phyloP scores from a whole-genome alignment of 2,329 filamentous ascomycete genomes.

The Epicoccum nigrum region DNA sequence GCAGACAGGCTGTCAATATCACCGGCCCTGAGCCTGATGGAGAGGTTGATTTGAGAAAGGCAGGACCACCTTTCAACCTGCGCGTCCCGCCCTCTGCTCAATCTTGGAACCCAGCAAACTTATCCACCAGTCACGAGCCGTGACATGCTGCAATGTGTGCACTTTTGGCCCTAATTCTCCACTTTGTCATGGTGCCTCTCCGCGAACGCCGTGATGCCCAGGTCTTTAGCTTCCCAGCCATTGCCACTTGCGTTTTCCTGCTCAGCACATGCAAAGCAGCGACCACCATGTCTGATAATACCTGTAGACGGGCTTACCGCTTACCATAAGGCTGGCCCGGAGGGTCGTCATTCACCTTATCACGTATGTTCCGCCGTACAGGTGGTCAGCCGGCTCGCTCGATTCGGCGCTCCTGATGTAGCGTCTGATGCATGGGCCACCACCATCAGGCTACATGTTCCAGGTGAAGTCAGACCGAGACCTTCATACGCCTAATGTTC shows the following conservation, averaged over 20 bases:
- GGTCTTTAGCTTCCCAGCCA: slow-evolving; percentile 3
- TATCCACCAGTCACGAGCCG: slow-evolving; percentile 6
- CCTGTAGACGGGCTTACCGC: background rate
- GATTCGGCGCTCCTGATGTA: slow-evolving; percentile 4
- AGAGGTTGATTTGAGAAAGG: background rate
- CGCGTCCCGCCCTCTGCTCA: background rate
- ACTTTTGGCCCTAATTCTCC: background rate
- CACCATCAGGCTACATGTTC: slow-evolving; percentile 20
- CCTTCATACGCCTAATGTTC: slow-evolving; percentile 7
- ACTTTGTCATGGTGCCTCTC: background rate
- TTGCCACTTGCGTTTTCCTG: background rate
- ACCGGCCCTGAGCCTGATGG: background rate
- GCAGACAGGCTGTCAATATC: slow-evolving; percentile 1
- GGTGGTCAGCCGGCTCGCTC: slow-evolving; percentile 12
- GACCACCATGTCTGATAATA: background rate
- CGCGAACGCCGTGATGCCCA: background rate
- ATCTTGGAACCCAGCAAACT: background rate
- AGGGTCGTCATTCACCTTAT: background rate
- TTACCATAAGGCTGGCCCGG: background rate
- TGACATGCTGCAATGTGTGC: background rate
- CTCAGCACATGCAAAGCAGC: background rate
- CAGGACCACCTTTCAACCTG: background rate
- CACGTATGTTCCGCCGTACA: background rate
- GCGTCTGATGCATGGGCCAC: slow-evolving; percentile 11
- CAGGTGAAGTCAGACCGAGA: slow-evolving; percentile 7